Percentiles rank a stretch among this genome's conserved stretches.
Evolutionary conservation across 1,284 basidiomycete genomes (phyloP).

Genomic region (Irpex lacteus): DNA sequence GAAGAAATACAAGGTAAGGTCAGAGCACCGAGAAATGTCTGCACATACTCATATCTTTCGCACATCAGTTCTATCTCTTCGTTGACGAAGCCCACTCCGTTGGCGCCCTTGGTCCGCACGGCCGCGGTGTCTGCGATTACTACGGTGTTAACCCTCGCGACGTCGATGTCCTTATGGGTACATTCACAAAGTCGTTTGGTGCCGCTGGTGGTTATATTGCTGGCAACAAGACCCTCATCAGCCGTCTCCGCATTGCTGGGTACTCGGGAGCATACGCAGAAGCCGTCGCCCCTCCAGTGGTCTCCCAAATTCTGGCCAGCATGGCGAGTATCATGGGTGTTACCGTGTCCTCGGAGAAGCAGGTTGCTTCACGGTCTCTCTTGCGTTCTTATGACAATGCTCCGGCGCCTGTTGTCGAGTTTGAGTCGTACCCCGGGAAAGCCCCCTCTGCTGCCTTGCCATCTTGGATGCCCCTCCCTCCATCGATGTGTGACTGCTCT

Average conservation of each 20-base stretch:
- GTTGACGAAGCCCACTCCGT: slow-evolving; percentile 98
- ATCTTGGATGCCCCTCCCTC: slow-evolving; percentile 70
- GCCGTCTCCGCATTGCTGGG: slow-evolving; percentile 79
- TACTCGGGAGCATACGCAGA: slow-evolving; percentile 91
- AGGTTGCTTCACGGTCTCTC: slow-evolving; percentile 25
- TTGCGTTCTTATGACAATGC: slow-evolving; percentile 31
- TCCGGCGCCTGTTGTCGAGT: slow-evolving; percentile 31
- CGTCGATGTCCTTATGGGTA: slow-evolving; percentile 97
- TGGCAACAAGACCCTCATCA: slow-evolving; percentile 78
- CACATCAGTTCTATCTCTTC: slow-evolving; percentile 85
- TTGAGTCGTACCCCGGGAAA: slow-evolving; percentile 57
- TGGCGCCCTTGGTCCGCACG: slow-evolving; percentile 91
- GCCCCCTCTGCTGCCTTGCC: slow-evolving; percentile 63
- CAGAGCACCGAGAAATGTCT: too few species aligned
- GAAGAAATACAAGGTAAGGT: slow-evolving; percentile 88
- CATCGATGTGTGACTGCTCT: slow-evolving; percentile 68
- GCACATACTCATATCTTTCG: not conserved
- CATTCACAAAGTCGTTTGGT: slow-evolving; percentile 98
- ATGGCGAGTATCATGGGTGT: slow-evolving; percentile 98
- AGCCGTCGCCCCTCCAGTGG: slow-evolving; percentile 86
- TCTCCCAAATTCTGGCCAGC: slow-evolving; percentile 89
- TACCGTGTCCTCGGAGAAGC: slow-evolving; percentile 40
- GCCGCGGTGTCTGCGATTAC: slow-evolving; percentile 95
- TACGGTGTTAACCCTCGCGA: slow-evolving; percentile 82
- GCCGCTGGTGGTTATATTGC: slow-evolving; percentile 96